Conservation (phyloP, 1,139 yeast species). For the Saccharomycopsis hybrid region DNA sequence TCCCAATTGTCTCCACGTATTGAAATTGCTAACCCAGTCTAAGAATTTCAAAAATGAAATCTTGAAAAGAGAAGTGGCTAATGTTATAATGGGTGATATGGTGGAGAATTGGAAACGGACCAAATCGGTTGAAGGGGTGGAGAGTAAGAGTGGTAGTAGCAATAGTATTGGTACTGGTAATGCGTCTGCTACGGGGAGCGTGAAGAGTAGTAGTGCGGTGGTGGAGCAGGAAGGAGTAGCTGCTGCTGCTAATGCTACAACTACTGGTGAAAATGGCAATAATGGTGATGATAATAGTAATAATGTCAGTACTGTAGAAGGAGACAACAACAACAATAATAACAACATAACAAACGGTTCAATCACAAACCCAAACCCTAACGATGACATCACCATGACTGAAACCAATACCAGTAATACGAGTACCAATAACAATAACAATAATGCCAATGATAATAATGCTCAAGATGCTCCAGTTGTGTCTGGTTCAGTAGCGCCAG, state of each 20-base stretch:
- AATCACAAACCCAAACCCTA: too few relatives aligned
- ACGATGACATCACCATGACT: too few relatives aligned
- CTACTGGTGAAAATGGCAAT: neutral
- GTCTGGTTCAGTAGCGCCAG: too few relatives aligned
- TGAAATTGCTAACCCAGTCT: constrained; percentile 46
- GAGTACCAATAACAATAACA: too few relatives aligned
- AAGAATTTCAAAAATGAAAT: constrained; percentile 41
- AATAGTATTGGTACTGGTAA: constrained; percentile 14
- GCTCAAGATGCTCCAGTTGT: too few relatives aligned
- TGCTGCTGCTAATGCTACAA: too few relatives aligned
- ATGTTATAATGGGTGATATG: constrained; percentile 53
- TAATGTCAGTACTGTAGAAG: neutral
- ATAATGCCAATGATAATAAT: too few relatives aligned
- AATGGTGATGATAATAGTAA: neutral
- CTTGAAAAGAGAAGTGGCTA: constrained; percentile 47
- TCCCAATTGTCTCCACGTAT: constrained; percentile 66
- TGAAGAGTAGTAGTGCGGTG: too few relatives aligned
- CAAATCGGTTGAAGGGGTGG: constrained; percentile 14
- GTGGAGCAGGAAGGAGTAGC: too few relatives aligned
- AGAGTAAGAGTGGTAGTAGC: constrained; percentile 20
- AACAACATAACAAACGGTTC: too few relatives aligned
- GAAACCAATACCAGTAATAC: too few relatives aligned
- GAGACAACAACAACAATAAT: neutral
- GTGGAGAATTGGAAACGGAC: constrained; percentile 46
- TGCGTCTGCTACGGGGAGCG: neutral